These are phyloP conservation scores for Catenaria anguillulae DNA, from an alignment of 371 early-diverging fungal genomes.

Conservation along the genomic window DNA sequence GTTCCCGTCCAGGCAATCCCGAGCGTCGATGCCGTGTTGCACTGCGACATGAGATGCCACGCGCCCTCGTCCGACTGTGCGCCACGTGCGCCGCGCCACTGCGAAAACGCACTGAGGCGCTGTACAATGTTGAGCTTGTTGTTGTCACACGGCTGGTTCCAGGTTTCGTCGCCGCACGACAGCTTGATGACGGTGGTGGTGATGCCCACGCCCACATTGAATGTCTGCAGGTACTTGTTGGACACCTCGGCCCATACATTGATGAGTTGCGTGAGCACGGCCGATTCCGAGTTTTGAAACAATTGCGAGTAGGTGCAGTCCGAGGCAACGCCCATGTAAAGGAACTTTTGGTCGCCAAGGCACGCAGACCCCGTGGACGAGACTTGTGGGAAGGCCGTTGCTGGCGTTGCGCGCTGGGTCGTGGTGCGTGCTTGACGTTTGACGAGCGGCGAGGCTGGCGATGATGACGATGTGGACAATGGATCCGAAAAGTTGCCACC, in stretches of 20 bases:
- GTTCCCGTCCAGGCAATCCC: conserved; percentile 87
- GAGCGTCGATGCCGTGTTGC: conserved; percentile 68
- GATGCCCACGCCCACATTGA: conserved; percentile 74
- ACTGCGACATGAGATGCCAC: conserved; percentile 89
- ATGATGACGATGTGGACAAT: too few relatives aligned
- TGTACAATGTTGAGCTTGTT: conserved; percentile 48
- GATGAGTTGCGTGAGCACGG: conserved; percentile 21
- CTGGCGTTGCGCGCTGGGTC: background rate
- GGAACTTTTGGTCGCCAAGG: background rate
- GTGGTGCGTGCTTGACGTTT: background rate
- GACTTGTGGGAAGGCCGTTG: background rate
- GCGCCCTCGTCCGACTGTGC: conserved; percentile 55
- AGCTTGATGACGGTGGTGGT: conserved; percentile 58
- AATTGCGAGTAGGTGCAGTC: conserved; percentile 24
- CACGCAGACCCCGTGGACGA: background rate
- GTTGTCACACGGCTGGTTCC: conserved; percentile 68
- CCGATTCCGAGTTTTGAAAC: conserved; percentile 11
- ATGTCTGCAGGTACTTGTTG: conserved; percentile 72
- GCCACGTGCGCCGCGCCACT: conserved; percentile 61
- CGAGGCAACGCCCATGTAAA: conserved; percentile 15
- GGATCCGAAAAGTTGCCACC: background rate
- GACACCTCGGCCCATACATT: conserved; percentile 30
- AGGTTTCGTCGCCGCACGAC: conserved; percentile 29
- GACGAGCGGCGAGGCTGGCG: too few relatives aligned
- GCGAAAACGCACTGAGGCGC: conserved; percentile 74